A percentile compares a stretch with the other conserved stretches of the same genome.
Evolutionary conservation across 2,329 filamentous ascomycete species (phyloP).

Genomic region (Fusarium sororula): DNA sequence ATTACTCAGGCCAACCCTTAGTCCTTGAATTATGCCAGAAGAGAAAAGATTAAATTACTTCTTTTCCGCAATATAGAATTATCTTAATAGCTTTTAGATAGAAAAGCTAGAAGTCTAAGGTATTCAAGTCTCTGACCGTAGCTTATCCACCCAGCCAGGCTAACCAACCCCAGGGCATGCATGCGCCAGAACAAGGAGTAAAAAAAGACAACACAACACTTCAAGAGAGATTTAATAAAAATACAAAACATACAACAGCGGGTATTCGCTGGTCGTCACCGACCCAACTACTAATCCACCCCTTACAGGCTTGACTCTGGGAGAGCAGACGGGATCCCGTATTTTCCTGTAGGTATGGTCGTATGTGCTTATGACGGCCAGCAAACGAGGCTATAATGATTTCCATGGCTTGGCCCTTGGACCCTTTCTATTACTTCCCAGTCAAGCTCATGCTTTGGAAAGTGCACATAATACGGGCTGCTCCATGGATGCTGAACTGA

Average conservation of each 20-base stretch:
- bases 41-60: background rate
- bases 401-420: fast-evolving
- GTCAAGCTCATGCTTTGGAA: background rate
- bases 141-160: background rate
- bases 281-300: background rate
- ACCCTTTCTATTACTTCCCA: background rate
- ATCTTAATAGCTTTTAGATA: fast-evolving
- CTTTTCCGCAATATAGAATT: fast-evolving
- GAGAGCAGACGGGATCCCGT: background rate
- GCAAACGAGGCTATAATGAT: fast-evolving
- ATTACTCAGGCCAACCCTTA: background rate
- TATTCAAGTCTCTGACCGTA: background rate
- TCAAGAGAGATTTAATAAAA: background rate
- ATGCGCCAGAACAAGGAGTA: no score
- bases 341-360: background rate
- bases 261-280: background rate
- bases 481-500: background rate
- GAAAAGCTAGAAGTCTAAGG: fast-evolving
- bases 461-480: fast-evolving
- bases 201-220: background rate
- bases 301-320: background rate
- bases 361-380: fast-evolving
- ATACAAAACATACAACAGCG: background rate
- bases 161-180: background rate
- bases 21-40: fast-evolving